Evolutionary conservation across 129 eudicot genomes (phyloP), one percentile per base, ranked within the genome.

Genomic region (Silybum marianum): DNA sequence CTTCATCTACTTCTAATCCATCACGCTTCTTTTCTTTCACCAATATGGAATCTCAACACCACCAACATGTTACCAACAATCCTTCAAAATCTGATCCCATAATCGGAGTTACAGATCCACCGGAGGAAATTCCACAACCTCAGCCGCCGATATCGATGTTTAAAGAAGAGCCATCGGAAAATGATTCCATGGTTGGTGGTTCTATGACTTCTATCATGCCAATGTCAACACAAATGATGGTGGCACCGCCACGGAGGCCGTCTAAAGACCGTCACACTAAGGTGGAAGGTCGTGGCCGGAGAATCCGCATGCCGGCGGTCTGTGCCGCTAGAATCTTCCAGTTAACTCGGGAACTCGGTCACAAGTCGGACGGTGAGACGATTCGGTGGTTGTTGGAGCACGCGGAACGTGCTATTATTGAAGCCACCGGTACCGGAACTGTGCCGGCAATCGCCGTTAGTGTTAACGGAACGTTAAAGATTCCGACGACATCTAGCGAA

Each of bases 281-380:
- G 77, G 94, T 88, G 9, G 95, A 90, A 67, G 95, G 92, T 3
- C 89, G 95, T 7, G 92, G 92, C 60, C 82, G 92, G 85, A 58
- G 66, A 58, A 58, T 58, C 66, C 73, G 73, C 39, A 69, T 69
- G 73, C 73, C 73, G 38, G 73, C 73, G 38, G 39, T 30, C 28
- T 69, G 73, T 13, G 79, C 68, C 4, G 79, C 79, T 2, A 75
- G 79, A 18, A 75, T 75, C 69, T 75, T 75, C 44, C 79, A 75
- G 79, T 25, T 75, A 32, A 75, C 79, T 48, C 69, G 79, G 2
- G 79, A 75, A 10, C 69, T 75, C 18, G 73, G 73, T 7, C 73
- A 69, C 9, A 25, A 25, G 9, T 69, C 73, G 0, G 66, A 58
- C 23, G 88, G 78, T 19, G 78, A 80, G 24, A 84, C 88, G 38